Conservation (phyloP, 352 stramenopile genomes). For the Globisporangium lucens region DNA sequence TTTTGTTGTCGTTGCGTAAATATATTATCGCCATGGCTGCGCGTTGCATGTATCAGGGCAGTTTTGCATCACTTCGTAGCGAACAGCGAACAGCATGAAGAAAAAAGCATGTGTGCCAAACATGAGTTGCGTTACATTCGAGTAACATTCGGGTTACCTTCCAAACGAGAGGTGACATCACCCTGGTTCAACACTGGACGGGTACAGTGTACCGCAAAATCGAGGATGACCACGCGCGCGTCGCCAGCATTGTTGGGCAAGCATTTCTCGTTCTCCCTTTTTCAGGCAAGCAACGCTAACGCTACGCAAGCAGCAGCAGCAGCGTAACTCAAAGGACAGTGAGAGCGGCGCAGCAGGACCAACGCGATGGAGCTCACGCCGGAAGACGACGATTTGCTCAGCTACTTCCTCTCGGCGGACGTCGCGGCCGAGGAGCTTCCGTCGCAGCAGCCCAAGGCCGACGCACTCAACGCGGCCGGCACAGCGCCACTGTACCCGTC, state of each 20-base stretch:
- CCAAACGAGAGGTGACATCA: background rate
- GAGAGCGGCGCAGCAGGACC: background rate
- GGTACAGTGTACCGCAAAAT: background rate
- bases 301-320: background rate
- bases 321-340: background rate
- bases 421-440: slow-evolving; percentile 56
- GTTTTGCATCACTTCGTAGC: background rate
- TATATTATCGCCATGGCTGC: background rate
- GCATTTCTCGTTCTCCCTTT: slow-evolving; percentile 4
- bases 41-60: background rate
- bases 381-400: slow-evolving; percentile 85
- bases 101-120: background rate
- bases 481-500: slow-evolving; percentile 11
- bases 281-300: background rate
- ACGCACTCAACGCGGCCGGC: slow-evolving; percentile 16
- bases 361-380: slow-evolving; percentile 68
- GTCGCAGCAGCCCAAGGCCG: slow-evolving; percentile 22
- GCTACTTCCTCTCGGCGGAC: slow-evolving; percentile 83
- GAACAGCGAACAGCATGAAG: too few relatives aligned
- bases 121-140: slow-evolving; percentile 1
- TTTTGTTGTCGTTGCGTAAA: slow-evolving; percentile 4
- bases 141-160: slow-evolving; percentile 2
- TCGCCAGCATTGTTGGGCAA: slow-evolving; percentile 26
- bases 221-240: slow-evolving; percentile 20
- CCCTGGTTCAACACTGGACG: background rate